phyloP scores from a whole-genome alignment of 2,329 filamentous ascomycete genomes.

The Trichoderma hamatum region DNA sequence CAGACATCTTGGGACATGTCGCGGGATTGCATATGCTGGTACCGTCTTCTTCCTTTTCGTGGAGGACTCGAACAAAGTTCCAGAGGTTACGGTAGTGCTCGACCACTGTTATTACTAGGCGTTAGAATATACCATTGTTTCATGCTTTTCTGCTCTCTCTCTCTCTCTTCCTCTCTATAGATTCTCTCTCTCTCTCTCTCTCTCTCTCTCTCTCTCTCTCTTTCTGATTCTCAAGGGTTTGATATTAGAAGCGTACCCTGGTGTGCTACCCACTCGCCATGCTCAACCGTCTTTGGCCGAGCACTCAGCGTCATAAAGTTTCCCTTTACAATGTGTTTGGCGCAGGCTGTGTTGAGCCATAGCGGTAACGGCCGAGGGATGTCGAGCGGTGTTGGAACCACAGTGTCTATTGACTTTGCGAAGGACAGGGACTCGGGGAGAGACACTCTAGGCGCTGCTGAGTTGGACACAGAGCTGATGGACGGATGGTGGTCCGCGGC shows the following conservation, averaged over 20 bases:
- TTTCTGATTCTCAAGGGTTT: background rate
- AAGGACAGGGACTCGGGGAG: conserved; percentile 67
- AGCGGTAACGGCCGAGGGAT: conserved; percentile 50
- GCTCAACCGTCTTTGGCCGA: conserved; percentile 88
- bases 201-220: background rate
- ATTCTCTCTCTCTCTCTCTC: background rate
- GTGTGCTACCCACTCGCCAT: conserved; percentile 94
- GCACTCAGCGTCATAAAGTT: conserved; percentile 98
- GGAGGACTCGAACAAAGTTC: conserved; percentile 85
- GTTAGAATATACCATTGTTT: background rate
- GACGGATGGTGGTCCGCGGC: conserved; percentile 36
- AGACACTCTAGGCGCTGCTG: conserved; percentile 62
- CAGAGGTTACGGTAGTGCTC: conserved; percentile 90
- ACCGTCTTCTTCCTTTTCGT: conserved; percentile 81
- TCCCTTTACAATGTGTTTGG: conserved; percentile 90
- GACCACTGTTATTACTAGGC: conserved; percentile 62
- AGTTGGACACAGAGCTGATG: conserved; percentile 51
- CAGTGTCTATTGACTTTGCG: conserved; percentile 68
- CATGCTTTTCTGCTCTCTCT: background rate
- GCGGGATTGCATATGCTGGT: conserved; percentile 80
- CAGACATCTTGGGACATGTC: conserved; percentile 90
- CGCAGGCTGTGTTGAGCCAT: conserved; percentile 75
- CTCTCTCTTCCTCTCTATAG: background rate
- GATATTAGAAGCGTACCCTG: conserved; percentile 64
- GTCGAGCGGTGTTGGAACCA: conserved; percentile 54